Evolutionary conservation across 2,329 filamentous ascomycete species (phyloP).

Genomic region (Calonectria ilicicola): DNA sequence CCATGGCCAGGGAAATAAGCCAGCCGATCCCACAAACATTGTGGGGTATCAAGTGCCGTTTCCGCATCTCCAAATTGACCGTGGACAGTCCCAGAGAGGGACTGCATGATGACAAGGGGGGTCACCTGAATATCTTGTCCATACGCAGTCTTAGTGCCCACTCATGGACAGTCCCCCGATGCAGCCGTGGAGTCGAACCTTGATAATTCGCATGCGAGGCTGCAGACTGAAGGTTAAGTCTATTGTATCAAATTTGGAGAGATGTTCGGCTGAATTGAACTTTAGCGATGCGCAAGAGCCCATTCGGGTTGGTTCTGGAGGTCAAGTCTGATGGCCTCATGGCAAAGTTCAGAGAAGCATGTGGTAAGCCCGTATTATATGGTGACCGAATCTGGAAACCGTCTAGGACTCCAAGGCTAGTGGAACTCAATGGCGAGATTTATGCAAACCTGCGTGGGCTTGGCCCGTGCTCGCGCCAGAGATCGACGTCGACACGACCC

Average conservation of each 20-base stretch:
- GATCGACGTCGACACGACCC: not conserved
- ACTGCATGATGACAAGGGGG: conserved; percentile 61
- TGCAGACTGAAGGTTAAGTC: not conserved
- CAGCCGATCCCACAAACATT: conserved; percentile 19
- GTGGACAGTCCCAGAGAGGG: conserved; percentile 47
- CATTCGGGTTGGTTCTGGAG: not conserved
- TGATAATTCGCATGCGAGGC: not conserved
- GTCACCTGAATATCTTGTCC: conserved; percentile 60
- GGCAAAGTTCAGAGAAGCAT: too few relatives aligned
- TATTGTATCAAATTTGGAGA: not conserved
- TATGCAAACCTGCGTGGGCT: conserved; percentile 16
- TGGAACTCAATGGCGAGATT: conserved; percentile 1
- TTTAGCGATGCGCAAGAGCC: not conserved
- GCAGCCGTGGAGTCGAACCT: not conserved
- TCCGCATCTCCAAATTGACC: conserved; percentile 22
- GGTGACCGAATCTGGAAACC: not conserved
- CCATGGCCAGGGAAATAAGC: conserved; percentile 42
- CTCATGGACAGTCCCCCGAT: too few relatives aligned
- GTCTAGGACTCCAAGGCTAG: conserved; percentile 6
- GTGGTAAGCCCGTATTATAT: not conserved
- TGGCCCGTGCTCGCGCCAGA: not conserved
- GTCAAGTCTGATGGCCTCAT: not conserved
- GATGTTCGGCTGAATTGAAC: not conserved
- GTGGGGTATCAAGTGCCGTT: not conserved
- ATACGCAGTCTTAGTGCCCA: not conserved